A percentile compares a stretch with the other conserved stretches of the same genome.
Conservation (phyloP, 371 early-diverging fungal genomes). For the Syncephalastrum monosporum region DNA sequence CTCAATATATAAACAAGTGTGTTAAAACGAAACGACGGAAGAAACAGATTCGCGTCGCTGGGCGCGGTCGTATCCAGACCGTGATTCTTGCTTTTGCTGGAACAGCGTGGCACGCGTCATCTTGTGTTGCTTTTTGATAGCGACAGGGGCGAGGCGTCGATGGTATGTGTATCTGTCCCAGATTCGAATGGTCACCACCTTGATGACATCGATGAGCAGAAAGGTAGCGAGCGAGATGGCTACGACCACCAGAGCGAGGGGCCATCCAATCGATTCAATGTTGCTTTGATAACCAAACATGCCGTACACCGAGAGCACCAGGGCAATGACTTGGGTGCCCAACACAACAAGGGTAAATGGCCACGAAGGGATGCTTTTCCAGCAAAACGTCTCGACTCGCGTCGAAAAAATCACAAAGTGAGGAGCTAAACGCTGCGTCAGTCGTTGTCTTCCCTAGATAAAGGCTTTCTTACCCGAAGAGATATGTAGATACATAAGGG, state of each 20-base stretch:
- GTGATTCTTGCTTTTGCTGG: slow-evolving; percentile 21
- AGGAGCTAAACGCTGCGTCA: slow-evolving; percentile 54
- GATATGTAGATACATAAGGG: slow-evolving; percentile 91
- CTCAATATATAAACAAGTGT: not conserved
- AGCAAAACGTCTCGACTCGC: slow-evolving; percentile 87
- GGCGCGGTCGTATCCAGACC: slow-evolving; percentile 38
- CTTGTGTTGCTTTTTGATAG: slow-evolving; percentile 2
- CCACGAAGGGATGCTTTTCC: slow-evolving; percentile 79
- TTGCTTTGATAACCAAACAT: slow-evolving; percentile 38
- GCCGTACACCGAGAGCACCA: slow-evolving; percentile 84
- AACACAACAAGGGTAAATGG: slow-evolving; percentile 79
- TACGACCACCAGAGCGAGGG: slow-evolving; percentile 59
- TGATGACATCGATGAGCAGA: slow-evolving; percentile 82
- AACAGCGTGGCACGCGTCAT: slow-evolving; percentile 15
- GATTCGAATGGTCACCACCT: slow-evolving; percentile 70
- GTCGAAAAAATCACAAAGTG: slow-evolving; percentile 98
- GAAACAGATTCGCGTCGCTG: slow-evolving; percentile 28
- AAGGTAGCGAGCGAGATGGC: slow-evolving; percentile 70
- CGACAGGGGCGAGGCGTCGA: slow-evolving; percentile 5
- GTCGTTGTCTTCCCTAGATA: not conserved
- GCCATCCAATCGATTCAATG: slow-evolving; percentile 51
- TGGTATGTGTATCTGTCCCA: slow-evolving; percentile 49
- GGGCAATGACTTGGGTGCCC: slow-evolving; percentile 90
- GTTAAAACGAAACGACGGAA: slow-evolving; percentile 34
- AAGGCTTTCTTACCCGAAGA: slow-evolving; percentile 60